Evolutionary conservation across 305 asterid species (phyloP), one percentile per base, ranked within the genome.

Genomic region (Fraxinus sp.): DNA sequence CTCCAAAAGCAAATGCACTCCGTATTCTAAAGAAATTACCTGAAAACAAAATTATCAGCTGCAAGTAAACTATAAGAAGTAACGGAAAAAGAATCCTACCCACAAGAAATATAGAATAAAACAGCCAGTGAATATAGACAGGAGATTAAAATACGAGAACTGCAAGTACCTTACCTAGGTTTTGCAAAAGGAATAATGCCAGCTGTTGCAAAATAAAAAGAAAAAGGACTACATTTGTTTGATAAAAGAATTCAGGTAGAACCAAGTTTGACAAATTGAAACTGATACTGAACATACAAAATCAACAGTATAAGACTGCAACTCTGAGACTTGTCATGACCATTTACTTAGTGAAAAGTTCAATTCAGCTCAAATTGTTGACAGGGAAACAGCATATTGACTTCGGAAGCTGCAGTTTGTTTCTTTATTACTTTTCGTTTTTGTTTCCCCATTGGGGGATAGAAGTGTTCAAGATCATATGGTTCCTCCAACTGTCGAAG

Each of bases 1-100:
- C 99, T 76, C 99, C 99, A 89, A 92, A 95, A 70, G 93, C 91
- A 83, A 95, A 93, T 28, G 99, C 99, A 84, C 98, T 95, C 80
- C 98, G 93, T 79, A 95, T 93, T 76, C 99, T 90, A 77, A 87
- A 95, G 88, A 94, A 95, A 83, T 94, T 95, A 81, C 99, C 99
- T 95, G 91, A 76, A 78, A 86, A 79, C 74, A 71, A 68, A 86
- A 57, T 20, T 46, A 22, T 70, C 39, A 66, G 57, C 66, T 73
- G 70, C 33, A 79, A 73, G 81, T 39, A 9, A 37, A 76, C 37
- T 75, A 81, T 9, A 24, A 36, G 70, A 74, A 81, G 44, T 39
- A 39, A 30, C 16, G 73, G 71, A 37, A 33, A 73, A 57, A 11
- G 39, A 39, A 37, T 72, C 26, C 70, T 7, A 16, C 49, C 24